These are phyloP conservation scores for Tripidium arundinaceum DNA, from an alignment of 202 grass and related monocot species.

Conservation along the genomic window DNA sequence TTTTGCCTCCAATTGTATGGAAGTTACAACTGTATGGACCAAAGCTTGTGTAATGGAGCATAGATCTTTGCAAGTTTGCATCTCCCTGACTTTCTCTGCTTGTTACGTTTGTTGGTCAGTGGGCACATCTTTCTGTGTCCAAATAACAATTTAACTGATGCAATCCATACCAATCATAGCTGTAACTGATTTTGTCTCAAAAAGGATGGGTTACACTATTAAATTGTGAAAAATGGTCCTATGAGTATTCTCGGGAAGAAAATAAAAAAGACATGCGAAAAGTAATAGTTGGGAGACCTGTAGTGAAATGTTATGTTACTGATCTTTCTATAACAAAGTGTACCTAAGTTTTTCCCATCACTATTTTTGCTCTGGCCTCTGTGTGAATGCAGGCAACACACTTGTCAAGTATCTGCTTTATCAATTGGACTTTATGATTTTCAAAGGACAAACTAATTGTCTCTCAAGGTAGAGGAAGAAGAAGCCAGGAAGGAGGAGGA, in stretches of 20 bases:
- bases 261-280: neutral
- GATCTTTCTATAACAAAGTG: neutral
- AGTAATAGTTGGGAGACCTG: neutral
- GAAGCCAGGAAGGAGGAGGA: conserved; percentile 38
- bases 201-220: neutral
- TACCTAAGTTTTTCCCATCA: neutral
- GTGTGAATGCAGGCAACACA: neutral
- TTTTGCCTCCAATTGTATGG: no score
- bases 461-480: conserved; percentile 38
- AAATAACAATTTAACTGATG: no score
- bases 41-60: no score
- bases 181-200: neutral
- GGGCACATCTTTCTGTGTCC: no score
- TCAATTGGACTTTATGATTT: neutral
- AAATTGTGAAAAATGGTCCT: neutral
- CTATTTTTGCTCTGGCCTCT: neutral
- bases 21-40: no score
- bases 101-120: no score
- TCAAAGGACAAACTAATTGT: neutral
- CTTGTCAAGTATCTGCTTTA: neutral
- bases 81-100: no score
- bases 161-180: neutral
- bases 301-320: neutral
- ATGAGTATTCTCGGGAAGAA: neutral
- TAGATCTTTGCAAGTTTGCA: no score